Evolutionary conservation across 495 filamentous ascomycete genomes (phyloP).

Genomic region (Pseudomonodictys pantanalensis): DNA sequence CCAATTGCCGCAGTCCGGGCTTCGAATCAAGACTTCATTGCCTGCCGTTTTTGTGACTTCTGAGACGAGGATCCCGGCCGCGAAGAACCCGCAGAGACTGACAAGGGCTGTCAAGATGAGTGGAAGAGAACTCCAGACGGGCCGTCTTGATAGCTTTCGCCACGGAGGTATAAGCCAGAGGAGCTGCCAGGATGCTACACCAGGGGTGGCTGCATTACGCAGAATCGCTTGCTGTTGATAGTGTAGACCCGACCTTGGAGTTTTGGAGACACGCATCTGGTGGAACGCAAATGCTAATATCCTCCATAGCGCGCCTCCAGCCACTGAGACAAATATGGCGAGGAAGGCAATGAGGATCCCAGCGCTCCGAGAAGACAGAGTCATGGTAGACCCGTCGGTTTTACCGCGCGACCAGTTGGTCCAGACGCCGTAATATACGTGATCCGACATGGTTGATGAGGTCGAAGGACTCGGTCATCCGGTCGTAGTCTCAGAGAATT

Average conservation of each 20-base stretch:
- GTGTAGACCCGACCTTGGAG: constrained; percentile 12
- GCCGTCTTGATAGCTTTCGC: constrained; percentile 32
- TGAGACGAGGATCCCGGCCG: constrained; percentile 27
- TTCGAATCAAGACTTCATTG: constrained; percentile 8
- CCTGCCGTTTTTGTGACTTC: not conserved
- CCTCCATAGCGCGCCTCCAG: constrained; percentile 41
- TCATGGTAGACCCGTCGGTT: constrained; percentile 43
- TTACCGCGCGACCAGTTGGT: constrained; percentile 44
- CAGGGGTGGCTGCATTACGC: constrained; percentile 35
- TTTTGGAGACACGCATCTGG: constrained; percentile 17
- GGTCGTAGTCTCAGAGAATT: too few relatives aligned
- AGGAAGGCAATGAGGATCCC: constrained; percentile 44
- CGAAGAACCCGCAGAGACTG: constrained; percentile 32
- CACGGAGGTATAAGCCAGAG: constrained; percentile 36
- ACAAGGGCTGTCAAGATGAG: constrained; percentile 35
- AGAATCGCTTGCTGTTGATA: constrained; percentile 42
- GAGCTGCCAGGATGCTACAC: constrained; percentile 34
- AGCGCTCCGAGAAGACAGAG: constrained; percentile 36
- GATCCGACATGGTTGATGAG: constrained; percentile 1
- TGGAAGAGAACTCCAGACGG: constrained; percentile 33
- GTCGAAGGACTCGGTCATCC: too few relatives aligned
- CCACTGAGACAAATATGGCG: constrained; percentile 41
- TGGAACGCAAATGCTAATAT: constrained; percentile 42
- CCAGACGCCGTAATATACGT: constrained; percentile 37
- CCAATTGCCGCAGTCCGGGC: constrained; percentile 5